Evolutionary conservation across 208 protist genomes (phyloP).

Genomic region (Acanthamoeba lenticulata): DNA sequence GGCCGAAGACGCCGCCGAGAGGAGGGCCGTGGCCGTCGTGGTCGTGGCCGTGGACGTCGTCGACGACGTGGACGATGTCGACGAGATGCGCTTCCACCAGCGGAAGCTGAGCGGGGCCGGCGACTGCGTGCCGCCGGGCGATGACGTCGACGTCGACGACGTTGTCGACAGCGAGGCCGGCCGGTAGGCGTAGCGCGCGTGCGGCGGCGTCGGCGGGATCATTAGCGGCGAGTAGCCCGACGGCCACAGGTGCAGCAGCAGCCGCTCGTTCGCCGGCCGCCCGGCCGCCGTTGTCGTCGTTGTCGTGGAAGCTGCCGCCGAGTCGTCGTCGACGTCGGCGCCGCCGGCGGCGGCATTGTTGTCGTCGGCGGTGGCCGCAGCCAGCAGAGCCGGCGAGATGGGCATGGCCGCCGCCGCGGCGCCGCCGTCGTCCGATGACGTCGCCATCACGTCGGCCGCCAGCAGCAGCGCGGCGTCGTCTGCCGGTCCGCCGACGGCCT

Average conservation of each 20-base stretch:
- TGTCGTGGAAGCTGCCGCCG: too few relatives aligned
- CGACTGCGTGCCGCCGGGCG: background rate
- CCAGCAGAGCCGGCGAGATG: too few relatives aligned
- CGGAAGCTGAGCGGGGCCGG: background rate
- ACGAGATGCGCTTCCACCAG: slow-evolving; percentile 9
- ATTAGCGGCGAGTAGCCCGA: background rate
- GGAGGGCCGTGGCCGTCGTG: background rate
- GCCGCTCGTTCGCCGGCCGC: background rate
- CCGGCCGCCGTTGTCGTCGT: background rate
- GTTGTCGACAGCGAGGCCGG: background rate
- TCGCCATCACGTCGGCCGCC: too few relatives aligned
- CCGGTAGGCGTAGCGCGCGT: background rate
- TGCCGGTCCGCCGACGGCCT: too few relatives aligned
- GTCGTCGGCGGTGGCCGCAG: too few relatives aligned
- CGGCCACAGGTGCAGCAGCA: background rate
- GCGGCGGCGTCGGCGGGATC: background rate
- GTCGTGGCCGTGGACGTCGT: background rate
- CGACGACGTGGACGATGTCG: background rate
- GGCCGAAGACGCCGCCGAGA: background rate
- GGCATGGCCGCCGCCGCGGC: too few relatives aligned
- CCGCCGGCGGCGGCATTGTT: too few relatives aligned
- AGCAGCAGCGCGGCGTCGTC: too few relatives aligned
- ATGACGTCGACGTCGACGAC: background rate
- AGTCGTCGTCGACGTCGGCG: too few relatives aligned
- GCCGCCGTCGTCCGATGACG: too few relatives aligned